phyloP scores from a whole-genome alignment of 768 basidiomycete genomes.

The Clitopilus hobsonii region DNA sequence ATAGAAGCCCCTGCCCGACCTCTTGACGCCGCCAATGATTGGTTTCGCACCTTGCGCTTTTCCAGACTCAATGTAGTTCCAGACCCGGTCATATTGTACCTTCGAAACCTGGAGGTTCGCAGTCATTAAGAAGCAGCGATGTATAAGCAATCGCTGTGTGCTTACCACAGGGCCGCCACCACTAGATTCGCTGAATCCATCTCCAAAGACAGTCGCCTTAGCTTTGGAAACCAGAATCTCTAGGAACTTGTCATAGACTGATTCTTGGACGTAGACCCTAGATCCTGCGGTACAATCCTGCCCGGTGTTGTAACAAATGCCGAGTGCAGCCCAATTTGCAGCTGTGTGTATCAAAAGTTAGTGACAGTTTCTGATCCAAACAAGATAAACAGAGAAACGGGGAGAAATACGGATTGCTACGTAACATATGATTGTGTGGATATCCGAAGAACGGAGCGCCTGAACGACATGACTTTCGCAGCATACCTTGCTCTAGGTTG shows the following conservation, averaged over 20 bases:
- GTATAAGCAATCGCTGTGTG: slow-evolving; percentile 4
- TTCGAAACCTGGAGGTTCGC: slow-evolving; percentile 60
- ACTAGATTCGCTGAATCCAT: slow-evolving; percentile 72
- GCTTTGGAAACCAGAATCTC: slow-evolving; percentile 59
- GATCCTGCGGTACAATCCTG: slow-evolving; percentile 95
- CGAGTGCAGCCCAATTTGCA: slow-evolving; percentile 81
- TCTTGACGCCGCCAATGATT: slow-evolving; percentile 76
- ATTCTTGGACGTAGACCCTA: slow-evolving; percentile 83
- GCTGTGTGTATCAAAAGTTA: slow-evolving; percentile 34
- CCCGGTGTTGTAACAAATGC: slow-evolving; percentile 86
- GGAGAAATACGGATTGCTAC: neutral
- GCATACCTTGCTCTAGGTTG: slow-evolving; percentile 77
- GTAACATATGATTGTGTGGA: neutral
- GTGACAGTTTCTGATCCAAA: neutral
- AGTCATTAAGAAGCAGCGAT: slow-evolving; percentile 5
- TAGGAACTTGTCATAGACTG: slow-evolving; percentile 83
- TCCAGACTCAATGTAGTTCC: slow-evolving; percentile 85
- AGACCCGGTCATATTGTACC: slow-evolving; percentile 79
- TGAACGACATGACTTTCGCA: neutral
- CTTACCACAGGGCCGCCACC: slow-evolving; percentile 83
- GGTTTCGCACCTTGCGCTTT: slow-evolving; percentile 79
- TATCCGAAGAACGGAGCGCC: neutral
- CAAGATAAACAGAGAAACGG: no score
- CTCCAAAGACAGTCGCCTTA: slow-evolving; percentile 66
- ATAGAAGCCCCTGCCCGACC: slow-evolving; percentile 75